Conservation (phyloP, 441 rosid species). For the Gossypium davidsonii region DNA sequence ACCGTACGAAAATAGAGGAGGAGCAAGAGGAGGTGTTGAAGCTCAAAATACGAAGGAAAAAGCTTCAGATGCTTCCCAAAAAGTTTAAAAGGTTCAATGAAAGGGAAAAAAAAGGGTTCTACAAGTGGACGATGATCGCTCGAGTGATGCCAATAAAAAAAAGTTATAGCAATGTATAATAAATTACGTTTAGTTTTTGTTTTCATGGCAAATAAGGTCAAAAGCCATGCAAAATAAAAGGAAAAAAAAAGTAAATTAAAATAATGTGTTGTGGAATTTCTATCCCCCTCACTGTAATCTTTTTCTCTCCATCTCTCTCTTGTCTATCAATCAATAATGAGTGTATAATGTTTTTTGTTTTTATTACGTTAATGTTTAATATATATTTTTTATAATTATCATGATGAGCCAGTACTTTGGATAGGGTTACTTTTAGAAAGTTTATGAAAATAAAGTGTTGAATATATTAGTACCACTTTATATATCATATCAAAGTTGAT, state of each 20-base stretch:
- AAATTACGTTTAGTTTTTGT: background rate
- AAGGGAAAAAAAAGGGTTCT: background rate
- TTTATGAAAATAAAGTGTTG: background rate
- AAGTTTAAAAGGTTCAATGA: background rate
- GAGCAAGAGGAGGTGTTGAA: background rate
- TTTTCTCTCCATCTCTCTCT: background rate
- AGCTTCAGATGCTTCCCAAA: background rate
- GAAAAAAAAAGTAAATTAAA: background rate
- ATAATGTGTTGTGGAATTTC: background rate
- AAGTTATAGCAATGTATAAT: background rate
- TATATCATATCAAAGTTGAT: too few relatives aligned
- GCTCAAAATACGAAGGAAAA: background rate
- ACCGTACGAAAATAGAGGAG: background rate
- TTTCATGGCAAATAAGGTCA: conserved; percentile 1
- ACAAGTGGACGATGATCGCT: background rate
- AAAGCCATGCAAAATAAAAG: background rate
- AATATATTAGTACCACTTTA: too few relatives aligned
- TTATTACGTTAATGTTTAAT: background rate
- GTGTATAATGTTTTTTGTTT: background rate
- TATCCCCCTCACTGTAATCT: background rate
- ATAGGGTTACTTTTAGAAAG: background rate
- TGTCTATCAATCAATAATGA: background rate
- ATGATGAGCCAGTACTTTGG: background rate
- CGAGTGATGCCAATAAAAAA: background rate
- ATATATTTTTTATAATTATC: background rate